Evolutionary conservation across 306 rosid species (phyloP).

Genomic region (Lathyrus sativus): DNA sequence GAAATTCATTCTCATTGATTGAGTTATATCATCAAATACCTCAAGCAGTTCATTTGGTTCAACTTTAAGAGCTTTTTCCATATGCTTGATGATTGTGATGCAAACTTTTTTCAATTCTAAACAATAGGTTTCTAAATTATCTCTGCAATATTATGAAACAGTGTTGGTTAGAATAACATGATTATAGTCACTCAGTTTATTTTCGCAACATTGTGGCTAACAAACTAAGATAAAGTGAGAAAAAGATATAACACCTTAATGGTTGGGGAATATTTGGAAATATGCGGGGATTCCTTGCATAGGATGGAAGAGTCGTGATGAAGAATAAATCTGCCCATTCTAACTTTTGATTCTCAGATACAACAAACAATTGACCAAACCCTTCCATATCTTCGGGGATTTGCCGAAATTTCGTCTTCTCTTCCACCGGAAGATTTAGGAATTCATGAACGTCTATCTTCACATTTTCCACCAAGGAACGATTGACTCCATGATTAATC

Average conservation of each 20-base stretch:
- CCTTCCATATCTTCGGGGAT: slow-evolving; percentile 24
- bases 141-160: too few relatives aligned
- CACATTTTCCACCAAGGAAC: slow-evolving; percentile 23
- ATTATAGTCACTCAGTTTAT: too few relatives aligned
- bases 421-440: slow-evolving; percentile 23
- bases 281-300: slow-evolving; percentile 27
- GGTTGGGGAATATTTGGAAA: slow-evolving; percentile 31
- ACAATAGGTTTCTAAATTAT: too few relatives aligned
- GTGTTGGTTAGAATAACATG: too few relatives aligned
- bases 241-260: slow-evolving; percentile 29
- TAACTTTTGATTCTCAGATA: slow-evolving; percentile 33
- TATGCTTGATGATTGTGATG: too few relatives aligned
- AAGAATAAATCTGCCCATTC: slow-evolving; percentile 31
- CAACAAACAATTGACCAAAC: slow-evolving; percentile 36
- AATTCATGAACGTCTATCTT: slow-evolving; percentile 15
- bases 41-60: too few relatives aligned
- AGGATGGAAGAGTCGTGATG: slow-evolving; percentile 10
- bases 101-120: too few relatives aligned
- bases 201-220: too few relatives aligned
- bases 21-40: too few relatives aligned
- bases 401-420: slow-evolving; percentile 33
- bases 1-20: too few relatives aligned
- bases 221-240: neutral
- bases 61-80: too few relatives aligned
- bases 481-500: slow-evolving; percentile 29